Percentiles rank a stretch among this genome's conserved stretches.
phyloP scores from a whole-genome alignment of 495 filamentous ascomycete species.

The Penicillium atrosanguineum region DNA sequence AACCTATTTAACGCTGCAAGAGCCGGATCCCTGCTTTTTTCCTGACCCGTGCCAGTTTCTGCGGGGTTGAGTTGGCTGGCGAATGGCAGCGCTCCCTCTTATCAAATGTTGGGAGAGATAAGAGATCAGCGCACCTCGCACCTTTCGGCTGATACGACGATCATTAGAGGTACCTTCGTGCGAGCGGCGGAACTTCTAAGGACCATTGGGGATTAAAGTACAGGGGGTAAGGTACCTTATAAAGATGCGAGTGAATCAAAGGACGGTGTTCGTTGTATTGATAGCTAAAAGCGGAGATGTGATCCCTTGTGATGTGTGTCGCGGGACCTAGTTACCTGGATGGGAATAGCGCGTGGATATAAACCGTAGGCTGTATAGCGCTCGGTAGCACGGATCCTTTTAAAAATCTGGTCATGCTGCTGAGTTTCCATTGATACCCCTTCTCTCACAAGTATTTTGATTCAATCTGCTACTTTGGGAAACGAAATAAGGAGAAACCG shows the following conservation, averaged over 20 bases:
- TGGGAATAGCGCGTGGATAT: slow-evolving; percentile 4
- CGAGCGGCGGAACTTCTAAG: not conserved
- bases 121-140: not conserved
- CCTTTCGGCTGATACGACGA: not conserved
- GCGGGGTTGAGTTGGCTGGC: not conserved
- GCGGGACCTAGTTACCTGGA: slow-evolving; percentile 8
- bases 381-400: not conserved
- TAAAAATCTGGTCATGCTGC: not conserved
- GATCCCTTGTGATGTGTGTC: slow-evolving; percentile 7
- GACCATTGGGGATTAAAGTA: not conserved
- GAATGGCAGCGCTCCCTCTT: not conserved
- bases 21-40: not conserved
- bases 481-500: not conserved
- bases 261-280: not conserved
- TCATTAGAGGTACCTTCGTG: not conserved
- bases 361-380: not conserved
- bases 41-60: not conserved
- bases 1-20: not conserved
- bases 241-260: not conserved
- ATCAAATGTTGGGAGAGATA: not conserved
- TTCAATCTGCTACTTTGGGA: not conserved
- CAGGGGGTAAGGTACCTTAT: not conserved
- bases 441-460: not conserved
- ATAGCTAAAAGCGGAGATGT: slow-evolving; percentile 5
- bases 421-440: not conserved